Conservation (phyloP, 2,329 filamentous ascomycete genomes). For the Moelleriella libera region DNA sequence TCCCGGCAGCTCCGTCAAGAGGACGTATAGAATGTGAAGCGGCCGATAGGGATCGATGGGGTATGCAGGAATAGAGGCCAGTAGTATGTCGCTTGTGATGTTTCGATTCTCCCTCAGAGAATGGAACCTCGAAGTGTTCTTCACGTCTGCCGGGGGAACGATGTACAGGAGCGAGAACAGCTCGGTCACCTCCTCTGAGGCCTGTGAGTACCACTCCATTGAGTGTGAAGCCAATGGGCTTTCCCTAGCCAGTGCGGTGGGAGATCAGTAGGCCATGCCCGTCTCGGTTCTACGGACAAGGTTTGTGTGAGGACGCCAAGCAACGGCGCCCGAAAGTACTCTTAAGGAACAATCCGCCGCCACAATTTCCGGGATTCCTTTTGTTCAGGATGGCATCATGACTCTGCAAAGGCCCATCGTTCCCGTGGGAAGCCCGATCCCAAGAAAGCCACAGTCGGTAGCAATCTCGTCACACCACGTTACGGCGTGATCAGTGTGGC, state of each 20-base stretch:
- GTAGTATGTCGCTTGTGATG: neutral
- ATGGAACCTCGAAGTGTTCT: neutral
- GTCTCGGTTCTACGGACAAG: neutral
- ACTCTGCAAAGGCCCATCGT: neutral
- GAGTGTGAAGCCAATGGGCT: neutral
- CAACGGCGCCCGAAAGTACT: neutral
- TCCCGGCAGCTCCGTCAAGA: slow-evolving; percentile 2
- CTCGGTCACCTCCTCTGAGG: neutral
- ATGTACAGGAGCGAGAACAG: neutral
- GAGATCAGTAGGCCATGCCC: neutral
- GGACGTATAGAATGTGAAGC: slow-evolving; percentile 3
- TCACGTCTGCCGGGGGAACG: neutral
- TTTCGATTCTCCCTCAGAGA: neutral
- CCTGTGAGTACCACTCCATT: slow-evolving; percentile 1
- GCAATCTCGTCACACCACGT: neutral
- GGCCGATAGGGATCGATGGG: slow-evolving; percentile 2
- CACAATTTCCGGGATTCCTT: neutral
- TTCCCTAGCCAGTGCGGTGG: neutral
- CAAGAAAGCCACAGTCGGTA: neutral
- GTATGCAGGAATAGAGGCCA: slow-evolving; percentile 2
- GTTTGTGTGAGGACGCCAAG: neutral
- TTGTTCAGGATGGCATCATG: neutral
- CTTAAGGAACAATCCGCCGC: neutral
- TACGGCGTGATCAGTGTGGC: slow-evolving; percentile 1
- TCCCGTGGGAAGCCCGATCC: neutral